phyloP scores from a whole-genome alignment of 139 green algal genomes.

The Chlamydomonas sp. region DNA sequence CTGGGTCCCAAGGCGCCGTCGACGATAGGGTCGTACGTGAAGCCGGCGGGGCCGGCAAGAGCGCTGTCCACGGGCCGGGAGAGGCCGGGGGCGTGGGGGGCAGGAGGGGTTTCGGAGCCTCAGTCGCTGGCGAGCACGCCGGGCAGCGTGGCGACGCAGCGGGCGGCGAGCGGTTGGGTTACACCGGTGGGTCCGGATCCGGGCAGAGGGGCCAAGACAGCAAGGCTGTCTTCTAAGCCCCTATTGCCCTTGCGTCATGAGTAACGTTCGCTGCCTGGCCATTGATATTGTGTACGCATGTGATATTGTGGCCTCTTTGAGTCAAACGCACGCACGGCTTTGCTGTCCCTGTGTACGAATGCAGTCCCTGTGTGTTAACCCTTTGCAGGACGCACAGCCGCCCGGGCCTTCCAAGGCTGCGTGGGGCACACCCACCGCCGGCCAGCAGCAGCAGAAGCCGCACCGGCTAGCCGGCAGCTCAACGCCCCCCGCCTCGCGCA shows the following conservation, averaged over 20 bases:
- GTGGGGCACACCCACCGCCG: conserved; percentile 15
- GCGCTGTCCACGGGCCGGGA: not conserved
- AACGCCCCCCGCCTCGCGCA: not conserved
- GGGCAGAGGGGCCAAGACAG: too few species aligned
- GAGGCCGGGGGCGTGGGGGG: not conserved
- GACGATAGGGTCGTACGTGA: conserved; percentile 25
- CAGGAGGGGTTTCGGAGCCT: not conserved
- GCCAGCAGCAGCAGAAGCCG: not conserved
- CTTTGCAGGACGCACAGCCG: not conserved
- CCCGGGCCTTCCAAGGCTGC: not conserved
- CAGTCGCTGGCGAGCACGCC: not conserved
- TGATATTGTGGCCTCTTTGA: too few species aligned
- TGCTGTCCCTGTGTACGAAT: too few species aligned
- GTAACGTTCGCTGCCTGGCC: too few species aligned
- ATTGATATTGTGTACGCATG: too few species aligned
- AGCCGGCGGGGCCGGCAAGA: not conserved
- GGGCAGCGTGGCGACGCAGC: too few species aligned
- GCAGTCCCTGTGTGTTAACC: not conserved
- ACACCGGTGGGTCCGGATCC: too few species aligned
- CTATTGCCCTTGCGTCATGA: too few species aligned
- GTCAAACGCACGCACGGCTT: too few species aligned
- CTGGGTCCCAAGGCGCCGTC: conserved; percentile 19
- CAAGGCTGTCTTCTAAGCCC: too few species aligned
- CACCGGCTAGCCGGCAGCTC: not conserved
- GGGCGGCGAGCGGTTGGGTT: too few species aligned